Percentiles rank a stretch among this genome's conserved stretches.
phyloP scores from a whole-genome alignment of 768 basidiomycete genomes.

The Chalciporus pseudorubinellus region DNA sequence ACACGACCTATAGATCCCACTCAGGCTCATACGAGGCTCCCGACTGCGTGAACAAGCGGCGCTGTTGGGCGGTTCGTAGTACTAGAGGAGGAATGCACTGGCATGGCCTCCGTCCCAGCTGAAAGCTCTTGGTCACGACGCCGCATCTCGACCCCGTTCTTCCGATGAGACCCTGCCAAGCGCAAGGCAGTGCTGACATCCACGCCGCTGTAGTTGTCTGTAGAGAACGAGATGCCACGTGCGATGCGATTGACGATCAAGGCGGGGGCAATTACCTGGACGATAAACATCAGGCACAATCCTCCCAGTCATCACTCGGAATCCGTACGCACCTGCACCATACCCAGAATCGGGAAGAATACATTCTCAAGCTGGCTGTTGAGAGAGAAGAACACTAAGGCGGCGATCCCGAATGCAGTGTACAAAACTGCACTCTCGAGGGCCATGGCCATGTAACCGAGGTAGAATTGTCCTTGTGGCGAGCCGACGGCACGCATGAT shows the following conservation, averaged over 20 bases:
- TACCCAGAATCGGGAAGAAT: constrained; percentile 23
- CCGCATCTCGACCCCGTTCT: no score
- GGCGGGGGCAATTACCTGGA: neutral
- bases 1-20: no score
- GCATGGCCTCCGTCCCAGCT: no score
- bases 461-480: constrained; percentile 17
- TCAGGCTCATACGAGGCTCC: no score
- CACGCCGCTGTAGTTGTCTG: neutral
- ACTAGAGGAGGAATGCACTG: no score
- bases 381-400: constrained; percentile 11
- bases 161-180: no score
- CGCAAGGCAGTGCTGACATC: no score
- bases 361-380: constrained; percentile 25
- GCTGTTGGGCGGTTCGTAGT: no score
- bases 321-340: neutral
- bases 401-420: constrained; percentile 9
- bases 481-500: constrained; percentile 10
- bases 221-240: neutral
- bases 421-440: constrained; percentile 25
- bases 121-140: no score
- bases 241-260: neutral
- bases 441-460: constrained; percentile 26
- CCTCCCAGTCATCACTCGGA: no score
- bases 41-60: no score
- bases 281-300: neutral